Evolutionary conservation across 257 asterid genomes (phyloP).

Genomic region (Solanum microdontum): DNA sequence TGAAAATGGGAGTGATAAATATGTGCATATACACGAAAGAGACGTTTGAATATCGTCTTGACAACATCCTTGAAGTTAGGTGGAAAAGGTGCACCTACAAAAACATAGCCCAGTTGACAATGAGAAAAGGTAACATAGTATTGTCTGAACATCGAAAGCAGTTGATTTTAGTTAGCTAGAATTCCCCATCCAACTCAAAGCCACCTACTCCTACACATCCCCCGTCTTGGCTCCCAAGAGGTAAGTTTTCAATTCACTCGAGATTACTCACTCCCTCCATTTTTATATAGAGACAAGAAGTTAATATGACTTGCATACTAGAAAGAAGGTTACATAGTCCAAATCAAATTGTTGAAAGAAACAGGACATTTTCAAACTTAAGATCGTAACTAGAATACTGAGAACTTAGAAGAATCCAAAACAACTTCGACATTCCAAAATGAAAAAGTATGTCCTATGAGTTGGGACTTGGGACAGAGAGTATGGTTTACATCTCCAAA

Average conservation of each 20-base stretch:
- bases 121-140: neutral
- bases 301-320: neutral
- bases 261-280: neutral
- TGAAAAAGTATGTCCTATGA: neutral
- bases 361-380: neutral
- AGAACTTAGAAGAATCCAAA: neutral
- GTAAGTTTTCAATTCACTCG: neutral
- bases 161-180: neutral
- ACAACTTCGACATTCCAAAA: neutral
- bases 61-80: slow-evolving; percentile 65
- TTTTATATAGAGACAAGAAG: neutral
- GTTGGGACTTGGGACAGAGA: neutral
- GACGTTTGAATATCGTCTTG: slow-evolving; percentile 69
- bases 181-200: neutral
- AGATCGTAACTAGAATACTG: neutral
- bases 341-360: neutral
- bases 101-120: neutral
- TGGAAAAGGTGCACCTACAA: slow-evolving; percentile 69
- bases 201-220: neutral
- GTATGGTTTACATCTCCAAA: neutral
- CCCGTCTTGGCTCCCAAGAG: neutral
- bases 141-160: neutral
- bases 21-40: slow-evolving; percentile 81
- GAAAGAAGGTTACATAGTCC: neutral
- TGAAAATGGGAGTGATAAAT: slow-evolving; percentile 74